Evolutionary conservation across 139 green algal genomes (phyloP).

Genomic region (Chlamydomonas incerta): DNA sequence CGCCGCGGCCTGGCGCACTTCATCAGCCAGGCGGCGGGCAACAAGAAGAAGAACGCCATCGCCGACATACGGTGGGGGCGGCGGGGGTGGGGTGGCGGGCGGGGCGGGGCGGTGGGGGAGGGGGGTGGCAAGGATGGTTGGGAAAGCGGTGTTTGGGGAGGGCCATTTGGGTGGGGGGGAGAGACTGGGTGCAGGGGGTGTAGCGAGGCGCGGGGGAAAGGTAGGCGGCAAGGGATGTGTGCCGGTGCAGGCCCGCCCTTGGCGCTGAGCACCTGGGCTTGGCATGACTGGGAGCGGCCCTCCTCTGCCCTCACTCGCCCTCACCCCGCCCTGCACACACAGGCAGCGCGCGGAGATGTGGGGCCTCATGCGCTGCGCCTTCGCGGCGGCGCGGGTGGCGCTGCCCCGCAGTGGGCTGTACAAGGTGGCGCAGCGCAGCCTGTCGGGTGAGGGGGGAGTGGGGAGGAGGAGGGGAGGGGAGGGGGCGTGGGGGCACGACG

Average conservation of each 20-base stretch:
- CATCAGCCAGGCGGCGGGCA: slow-evolving; percentile 4
- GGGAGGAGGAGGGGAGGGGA: neutral
- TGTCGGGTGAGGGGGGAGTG: slow-evolving; percentile 21
- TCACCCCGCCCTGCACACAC: neutral
- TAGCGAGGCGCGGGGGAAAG: too few species aligned
- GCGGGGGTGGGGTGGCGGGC: too few species aligned
- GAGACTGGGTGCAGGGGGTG: too few species aligned
- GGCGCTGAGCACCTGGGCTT: too few species aligned
- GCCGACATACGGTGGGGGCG: slow-evolving; percentile 12
- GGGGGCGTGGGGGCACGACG: too few species aligned
- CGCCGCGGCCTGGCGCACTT: slow-evolving; percentile 21
- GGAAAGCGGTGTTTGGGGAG: neutral
- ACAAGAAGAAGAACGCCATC: slow-evolving; percentile 11
- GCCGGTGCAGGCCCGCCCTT: too few species aligned
- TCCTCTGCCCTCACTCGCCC: neutral
- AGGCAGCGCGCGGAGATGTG: slow-evolving; percentile 51
- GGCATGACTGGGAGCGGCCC: too few species aligned
- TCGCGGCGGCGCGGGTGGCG: slow-evolving; percentile 49
- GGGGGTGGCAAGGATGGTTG: neutral
- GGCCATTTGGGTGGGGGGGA: too few species aligned
- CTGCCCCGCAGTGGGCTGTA: slow-evolving; percentile 44
- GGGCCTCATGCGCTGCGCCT: slow-evolving; percentile 46
- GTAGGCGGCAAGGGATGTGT: too few species aligned
- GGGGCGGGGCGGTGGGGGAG: neutral
- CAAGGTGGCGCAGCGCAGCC: slow-evolving; percentile 45